Base-by-base conservation (phyloP, 2,329 filamentous ascomycete species). In the Bipolaris bicolor region DNA sequence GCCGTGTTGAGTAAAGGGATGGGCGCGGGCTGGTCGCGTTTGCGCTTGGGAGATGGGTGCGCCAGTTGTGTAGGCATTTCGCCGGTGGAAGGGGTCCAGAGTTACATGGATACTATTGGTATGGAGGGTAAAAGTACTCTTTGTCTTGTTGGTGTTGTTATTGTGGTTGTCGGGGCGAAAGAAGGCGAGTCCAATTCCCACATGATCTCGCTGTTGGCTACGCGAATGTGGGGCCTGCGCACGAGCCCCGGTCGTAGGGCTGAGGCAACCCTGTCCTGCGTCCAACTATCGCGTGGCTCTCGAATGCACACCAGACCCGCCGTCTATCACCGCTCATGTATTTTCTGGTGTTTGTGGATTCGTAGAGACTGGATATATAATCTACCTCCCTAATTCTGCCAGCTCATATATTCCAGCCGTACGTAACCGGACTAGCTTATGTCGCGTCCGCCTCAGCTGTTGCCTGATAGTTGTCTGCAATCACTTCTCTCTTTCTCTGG, bases 31-130 rank as follows among this genome's bases (percentile, higher is more conserved):
- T 70, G 69, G 45, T 75, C 71, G 58, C 74, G 73, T 66, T 77
- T 77, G 55, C 73, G 73, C 65, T 76, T 76, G n/a, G 74, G 74
- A 34, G 73, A 76, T 18, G 73, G 70, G 51, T 73, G 60, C 55
- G 67, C 70, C 50, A 74, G 65, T 55, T 71, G 69, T 50, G 70
- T 73, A 51, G 72, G 71, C 73, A 76, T 75, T 52, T 63, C 69
- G 67, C 62, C 62, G 55, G 46, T 61, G 41, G 44, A 22, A 49
- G 56, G 48, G 54, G 50, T 49, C 39, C 49, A 57, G 58, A 60
- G 45, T 70, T 66, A 73, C 70, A 73, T 73, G 68, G 56, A 65
- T 61, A 55, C 62, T 67, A 55, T 44, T 46, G 34, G 26, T 46
- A 44, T 20, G 44, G 29, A 39, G 13, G 31, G 34, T 15, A 45